Percentiles rank a stretch among this genome's conserved stretches.
phyloP scores from a whole-genome alignment of 176 grass and related monocot species.

The Ananas comosus region DNA sequence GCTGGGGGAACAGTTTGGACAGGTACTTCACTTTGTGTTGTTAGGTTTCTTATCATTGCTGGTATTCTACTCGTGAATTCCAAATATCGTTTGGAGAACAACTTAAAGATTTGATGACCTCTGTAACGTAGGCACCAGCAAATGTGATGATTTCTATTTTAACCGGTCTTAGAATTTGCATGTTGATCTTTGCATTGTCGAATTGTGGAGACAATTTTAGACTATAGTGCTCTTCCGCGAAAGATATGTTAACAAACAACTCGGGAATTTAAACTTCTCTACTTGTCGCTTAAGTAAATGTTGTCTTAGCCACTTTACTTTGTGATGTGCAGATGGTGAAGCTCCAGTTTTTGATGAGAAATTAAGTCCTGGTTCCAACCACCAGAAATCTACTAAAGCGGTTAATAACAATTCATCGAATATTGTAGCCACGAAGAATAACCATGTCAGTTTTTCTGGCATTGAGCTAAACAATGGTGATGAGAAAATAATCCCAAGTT shows the following conservation, averaged over 20 bases:
- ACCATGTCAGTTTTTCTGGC: conserved; percentile 1
- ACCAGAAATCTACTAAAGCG: conserved; percentile 11
- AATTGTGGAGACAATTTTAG: background rate
- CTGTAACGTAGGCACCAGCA: too few relatives aligned
- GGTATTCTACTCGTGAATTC: too few relatives aligned
- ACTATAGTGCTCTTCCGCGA: background rate
- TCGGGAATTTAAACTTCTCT: background rate
- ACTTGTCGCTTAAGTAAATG: background rate
- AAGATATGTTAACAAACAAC: background rate
- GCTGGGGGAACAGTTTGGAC: conserved; percentile 96
- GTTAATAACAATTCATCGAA: conserved; percentile 17
- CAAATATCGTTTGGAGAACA: background rate
- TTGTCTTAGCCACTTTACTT: conserved; percentile 6
- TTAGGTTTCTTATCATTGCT: background rate
- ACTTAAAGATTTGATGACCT: background rate
- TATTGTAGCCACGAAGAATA: conserved; percentile 9
- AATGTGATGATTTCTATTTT: background rate
- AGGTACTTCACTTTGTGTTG: conserved; percentile 42
- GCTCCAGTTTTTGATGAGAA: conserved; percentile 53
- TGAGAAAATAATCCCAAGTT: conserved; percentile 24
- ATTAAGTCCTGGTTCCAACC: conserved; percentile 25
- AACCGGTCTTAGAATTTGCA: background rate
- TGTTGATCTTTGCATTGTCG: background rate
- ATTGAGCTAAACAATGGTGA: conserved; percentile 7
- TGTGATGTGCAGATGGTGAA: conserved; percentile 50